Evolutionary conservation across 805 yeast genomes (phyloP), one percentile per base, ranked within the genome.

Genomic region (Grigorovia transvaalensis): DNA sequence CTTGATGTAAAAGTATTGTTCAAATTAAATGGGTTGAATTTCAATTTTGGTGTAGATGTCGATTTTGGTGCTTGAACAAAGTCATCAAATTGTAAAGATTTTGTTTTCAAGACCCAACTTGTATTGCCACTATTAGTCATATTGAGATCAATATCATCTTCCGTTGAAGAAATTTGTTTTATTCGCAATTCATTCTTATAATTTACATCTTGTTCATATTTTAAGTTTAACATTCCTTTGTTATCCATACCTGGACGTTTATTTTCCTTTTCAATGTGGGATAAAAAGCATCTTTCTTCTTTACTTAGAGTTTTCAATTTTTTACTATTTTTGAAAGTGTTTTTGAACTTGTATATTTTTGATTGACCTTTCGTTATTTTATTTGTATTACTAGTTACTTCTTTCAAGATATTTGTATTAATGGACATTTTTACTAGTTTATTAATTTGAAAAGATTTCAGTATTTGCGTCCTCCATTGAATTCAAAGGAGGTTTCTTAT

Each of bases 1-100:
- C 7, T 44, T 20, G 30, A 9, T 18, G 27, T 15, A 13, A 35
- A 30, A 4, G 8, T 19, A 8, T 45, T 45, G n/a, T 17, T 18
- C 17, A 23, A 13, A 35, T 46, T 46, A 9, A 46, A n/a, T 18
- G 43, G 40, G 23, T 27, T 17, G 8, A 40, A 27, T 20, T 41
- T 40, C 13, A 50, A 51, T 4, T 46, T 41, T n/a, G 68, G 68
- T 12, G 68, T 64, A 2, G 68, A 64, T 4, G 68, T 64, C 2
- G 65, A 61, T 23, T 63, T 57, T 17, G 68, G 68, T 4, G 67
- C 66, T 53, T 61, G 63, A 46, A 57, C 61, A 47, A 64, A 59
- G 38, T 64, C 67, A 12, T 61, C 63, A 20, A 59, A 50, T 40
- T 58, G 55, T 18, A 64, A 49, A 9, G 68, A 64, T 3, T 53